phyloP scores from a whole-genome alignment of 78 protist species.

The slime mould (Dictyostelium discoideum) region dicty_2.7 NC_007090.3:4213501-4214000 shows the following conservation, averaged over 20 bases:
- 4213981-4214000: not conserved
- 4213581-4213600: not conserved
- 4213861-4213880: not conserved
- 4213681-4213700: not conserved
- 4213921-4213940: not conserved
- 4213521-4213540: not conserved
- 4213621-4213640: not conserved
- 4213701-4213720: not conserved
- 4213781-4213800: too few species aligned
- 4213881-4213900: not conserved
- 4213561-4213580: not conserved
- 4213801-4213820: too few species aligned
- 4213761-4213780: too few species aligned
- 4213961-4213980: constrained; percentile 5
- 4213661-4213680: not conserved
- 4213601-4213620: not conserved
- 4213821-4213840: too few species aligned
- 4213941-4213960: not conserved
- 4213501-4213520: not conserved
- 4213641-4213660: not conserved
- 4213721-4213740: not conserved
- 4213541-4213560: not conserved
- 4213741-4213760: too few species aligned
- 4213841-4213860: not conserved
- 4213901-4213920: not conserved